Base-by-base conservation (phyloP, 345 rosid genomes). In the Lepidium didymum region DNA sequence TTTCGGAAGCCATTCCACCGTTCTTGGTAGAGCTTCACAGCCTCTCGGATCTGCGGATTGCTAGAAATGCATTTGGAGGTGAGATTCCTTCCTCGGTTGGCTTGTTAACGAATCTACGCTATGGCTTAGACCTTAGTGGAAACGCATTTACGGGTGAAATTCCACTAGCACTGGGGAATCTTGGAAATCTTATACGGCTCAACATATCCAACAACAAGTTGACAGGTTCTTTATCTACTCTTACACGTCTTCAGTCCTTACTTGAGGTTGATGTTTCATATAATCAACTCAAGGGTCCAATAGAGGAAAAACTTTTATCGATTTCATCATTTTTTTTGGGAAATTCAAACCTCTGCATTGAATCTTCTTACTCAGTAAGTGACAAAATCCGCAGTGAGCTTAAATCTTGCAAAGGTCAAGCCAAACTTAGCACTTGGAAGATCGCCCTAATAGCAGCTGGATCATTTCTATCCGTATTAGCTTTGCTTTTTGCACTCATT, bases 151-250 rank as follows among this genome's bases (percentile, higher is more conserved):
- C 31, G 0, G 95, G 95, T 68, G 60, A 76, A 73, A 80, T 89
- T 76, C 96, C 98, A 56, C 10, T 57, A 1, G 62, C 37, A 16
- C 33, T 92, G 35, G 85, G 79, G 67, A 46, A 44, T 42, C 72
- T 92, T 76, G 42, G 11, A 73, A 68, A 59, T 65, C 82, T 92
- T 2, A 69, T 68, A 65, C 77, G 10, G 35, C 81, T 92, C 70
- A 90, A 91, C 67, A 42, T 89, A 56, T 87, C 97, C 35, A 43
- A 68, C 77, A 91, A 91, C 74, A 87, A 81, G 73, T 82, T 91
- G 61, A 80, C 84, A 6, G 97, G 97, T 41, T 61, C 76, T 57
- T 51, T 92, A 71, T 75, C 70, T 0, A 68, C 77, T 59, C 84
- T 92, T 10, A 70, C 52, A 58, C 25, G 70, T 42, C 81, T 79